phyloP scores from a whole-genome alignment of 768 basidiomycete species.

The Termitomyces sp. region DNA sequence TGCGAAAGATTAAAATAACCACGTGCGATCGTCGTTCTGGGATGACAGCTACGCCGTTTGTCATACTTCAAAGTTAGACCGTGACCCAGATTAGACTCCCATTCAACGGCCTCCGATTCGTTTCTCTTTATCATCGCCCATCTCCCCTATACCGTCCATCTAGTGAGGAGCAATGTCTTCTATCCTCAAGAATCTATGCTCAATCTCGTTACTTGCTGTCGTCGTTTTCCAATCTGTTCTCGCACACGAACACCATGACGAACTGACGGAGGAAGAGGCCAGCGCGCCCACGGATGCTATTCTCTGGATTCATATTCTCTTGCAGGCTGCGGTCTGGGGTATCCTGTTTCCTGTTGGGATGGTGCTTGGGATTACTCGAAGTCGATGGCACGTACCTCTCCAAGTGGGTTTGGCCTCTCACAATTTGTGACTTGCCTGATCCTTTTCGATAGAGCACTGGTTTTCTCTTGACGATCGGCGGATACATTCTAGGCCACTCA shows the following conservation, averaged over 20 bases:
- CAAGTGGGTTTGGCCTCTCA: slow-evolving; percentile 43
- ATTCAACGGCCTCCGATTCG: background rate
- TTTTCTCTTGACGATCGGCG: slow-evolving; percentile 63
- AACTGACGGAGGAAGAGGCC: slow-evolving; percentile 56
- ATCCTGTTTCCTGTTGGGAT: slow-evolving; percentile 81
- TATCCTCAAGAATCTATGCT: slow-evolving; percentile 1
- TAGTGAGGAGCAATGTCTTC: slow-evolving; percentile 6
- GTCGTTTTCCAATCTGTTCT: slow-evolving; percentile 15
- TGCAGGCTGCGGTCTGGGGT: slow-evolving; percentile 82
- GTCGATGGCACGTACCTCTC: slow-evolving; percentile 87
- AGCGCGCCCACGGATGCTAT: slow-evolving; percentile 69
- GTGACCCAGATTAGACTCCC: too few relatives aligned
- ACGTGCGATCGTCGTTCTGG: background rate
- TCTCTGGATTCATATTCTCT: slow-evolving; percentile 76
- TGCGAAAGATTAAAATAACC: background rate
- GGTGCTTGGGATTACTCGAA: slow-evolving; percentile 70
- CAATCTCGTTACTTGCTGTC: slow-evolving; percentile 7
- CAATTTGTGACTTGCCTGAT: background rate
- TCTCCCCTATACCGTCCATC: slow-evolving; percentile 3
- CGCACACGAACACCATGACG: slow-evolving; percentile 64
- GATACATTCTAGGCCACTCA: slow-evolving; percentile 81
- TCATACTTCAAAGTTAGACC: slow-evolving; percentile 6
- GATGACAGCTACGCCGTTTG: slow-evolving; percentile 3
- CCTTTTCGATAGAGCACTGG: slow-evolving; percentile 47
- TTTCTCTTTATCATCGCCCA: background rate